Conservation (phyloP, 345 rosid species). For the Alliaria petiolata region DNA sequence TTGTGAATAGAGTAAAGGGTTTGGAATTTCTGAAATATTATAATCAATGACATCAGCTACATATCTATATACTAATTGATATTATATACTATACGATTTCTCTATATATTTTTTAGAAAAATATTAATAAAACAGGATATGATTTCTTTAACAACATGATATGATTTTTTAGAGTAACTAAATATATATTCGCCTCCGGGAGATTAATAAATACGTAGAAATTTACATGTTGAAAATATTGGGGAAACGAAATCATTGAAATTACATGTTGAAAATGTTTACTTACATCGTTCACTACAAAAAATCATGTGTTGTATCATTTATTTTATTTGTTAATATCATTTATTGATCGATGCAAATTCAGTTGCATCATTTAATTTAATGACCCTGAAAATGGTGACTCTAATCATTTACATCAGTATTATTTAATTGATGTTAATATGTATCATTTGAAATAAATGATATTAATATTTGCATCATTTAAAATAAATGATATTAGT, state of each 20-base stretch:
- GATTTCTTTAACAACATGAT: not conserved
- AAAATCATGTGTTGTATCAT: too few relatives aligned
- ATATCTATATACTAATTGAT: not conserved
- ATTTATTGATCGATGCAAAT: too few relatives aligned
- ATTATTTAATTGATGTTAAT: too few relatives aligned
- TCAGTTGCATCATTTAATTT: too few relatives aligned
- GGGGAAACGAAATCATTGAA: not conserved
- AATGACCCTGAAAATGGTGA: too few relatives aligned
- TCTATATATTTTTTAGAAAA: not conserved
- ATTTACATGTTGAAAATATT: not conserved
- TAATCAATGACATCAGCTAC: conserved; percentile 7
- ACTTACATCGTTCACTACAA: too few relatives aligned
- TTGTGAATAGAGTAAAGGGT: conserved; percentile 22
- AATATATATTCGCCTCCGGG: not conserved
- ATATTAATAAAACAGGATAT: not conserved
- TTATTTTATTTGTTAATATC: too few relatives aligned
- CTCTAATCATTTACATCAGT: too few relatives aligned
- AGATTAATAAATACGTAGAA: not conserved
- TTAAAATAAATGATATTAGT: too few relatives aligned
- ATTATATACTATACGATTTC: not conserved
- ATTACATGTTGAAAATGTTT: too few relatives aligned
- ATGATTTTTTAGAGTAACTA: not conserved
- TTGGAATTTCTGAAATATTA: conserved; percentile 8
- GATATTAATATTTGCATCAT: too few relatives aligned
- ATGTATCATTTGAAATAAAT: too few relatives aligned